Base-by-base conservation (phyloP, 2,329 filamentous ascomycete genomes). In the Phaeoacremonium minimum region DNA sequence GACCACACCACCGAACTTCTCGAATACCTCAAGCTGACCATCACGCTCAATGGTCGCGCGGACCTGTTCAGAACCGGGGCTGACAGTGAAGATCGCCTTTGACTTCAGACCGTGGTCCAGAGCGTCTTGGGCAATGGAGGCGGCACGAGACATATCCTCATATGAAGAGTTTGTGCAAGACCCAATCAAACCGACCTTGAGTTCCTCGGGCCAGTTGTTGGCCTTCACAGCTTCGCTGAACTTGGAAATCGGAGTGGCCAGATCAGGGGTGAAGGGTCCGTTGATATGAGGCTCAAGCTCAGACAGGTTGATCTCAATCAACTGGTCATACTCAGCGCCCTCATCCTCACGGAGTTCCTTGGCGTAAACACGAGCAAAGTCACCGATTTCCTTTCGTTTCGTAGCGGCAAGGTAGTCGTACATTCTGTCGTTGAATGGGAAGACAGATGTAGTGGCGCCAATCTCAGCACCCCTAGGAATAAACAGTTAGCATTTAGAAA, bases 341-440 rank as follows among this genome's bases (percentile, higher is more conserved):
- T 94, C 75, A 51, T 98, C 93, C 59, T 87, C 83, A 42, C 78
- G 80, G 46, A 98, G 85, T 55, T 95, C 88, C 53, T 87, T 74
- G 51, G 87, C 85, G 63, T 96, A 97, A 26, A 72, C 59, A 49
- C 87, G 83, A 37, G 93, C 79, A 60, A 90, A 96, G 62, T 97
- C 88, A 56, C 87, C 93, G 52, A 98, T 96, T 13, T 84, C 77
- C 58, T 78, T 73, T 57, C 93, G 86, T 78, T 95, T 96, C 52
- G 93, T 98, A 29, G 89, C 87, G 30, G 72, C 73, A 30, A 98
- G 80, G 73, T 97, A 98, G 61, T 96, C 86, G 75, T 95, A 87
- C 90, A 95, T 95, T 60, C 86, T 81, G 65, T 96, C 87, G 72
- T 94, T 95, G 82, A 95, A 98, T 51, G 90, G 89, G 84, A 98